phyloP scores from a whole-genome alignment of 2,329 filamentous ascomycete species.

The Simplicillium sp. region DNA sequence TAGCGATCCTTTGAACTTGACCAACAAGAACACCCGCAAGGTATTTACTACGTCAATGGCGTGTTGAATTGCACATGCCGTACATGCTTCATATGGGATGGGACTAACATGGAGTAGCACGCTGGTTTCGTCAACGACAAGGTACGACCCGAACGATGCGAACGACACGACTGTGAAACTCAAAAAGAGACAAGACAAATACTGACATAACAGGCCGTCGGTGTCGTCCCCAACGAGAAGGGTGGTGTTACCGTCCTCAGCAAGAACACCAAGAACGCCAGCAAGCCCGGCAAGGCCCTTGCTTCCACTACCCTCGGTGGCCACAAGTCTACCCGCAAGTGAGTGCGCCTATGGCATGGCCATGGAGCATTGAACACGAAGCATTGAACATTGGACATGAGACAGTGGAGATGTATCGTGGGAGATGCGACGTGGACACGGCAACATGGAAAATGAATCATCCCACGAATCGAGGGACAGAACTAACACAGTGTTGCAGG shows the following conservation, averaged over 20 bases:
- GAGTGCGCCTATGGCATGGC: conserved; percentile 17
- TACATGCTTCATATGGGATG: not conserved
- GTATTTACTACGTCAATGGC: conserved; percentile 45
- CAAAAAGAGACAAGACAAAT: too few species aligned
- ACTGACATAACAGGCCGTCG: conserved; percentile 57
- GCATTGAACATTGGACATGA: too few species aligned
- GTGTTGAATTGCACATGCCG: too few species aligned
- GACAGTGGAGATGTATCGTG: too few species aligned
- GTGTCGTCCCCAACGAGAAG: conserved; percentile 65
- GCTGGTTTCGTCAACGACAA: conserved; percentile 90
- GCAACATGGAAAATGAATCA: too few species aligned
- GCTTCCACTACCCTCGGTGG: conserved; percentile 60
- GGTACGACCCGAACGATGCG: conserved; percentile 40
- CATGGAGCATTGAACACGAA: too few species aligned
- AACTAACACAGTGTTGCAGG: too few species aligned
- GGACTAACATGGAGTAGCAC: conserved; percentile 51
- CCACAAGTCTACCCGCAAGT: conserved; percentile 67
- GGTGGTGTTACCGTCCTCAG: conserved; percentile 70
- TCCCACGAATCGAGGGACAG: too few species aligned
- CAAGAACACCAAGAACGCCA: conserved; percentile 68
- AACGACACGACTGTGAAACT: conserved; percentile 7
- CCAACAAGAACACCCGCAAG: conserved; percentile 87
- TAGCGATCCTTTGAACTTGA: conserved; percentile 86
- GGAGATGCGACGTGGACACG: too few species aligned
- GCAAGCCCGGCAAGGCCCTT: conserved; percentile 62